phyloP scores from a whole-genome alignment of 805 yeast species.

The Lipomyces orientalis region DNA sequence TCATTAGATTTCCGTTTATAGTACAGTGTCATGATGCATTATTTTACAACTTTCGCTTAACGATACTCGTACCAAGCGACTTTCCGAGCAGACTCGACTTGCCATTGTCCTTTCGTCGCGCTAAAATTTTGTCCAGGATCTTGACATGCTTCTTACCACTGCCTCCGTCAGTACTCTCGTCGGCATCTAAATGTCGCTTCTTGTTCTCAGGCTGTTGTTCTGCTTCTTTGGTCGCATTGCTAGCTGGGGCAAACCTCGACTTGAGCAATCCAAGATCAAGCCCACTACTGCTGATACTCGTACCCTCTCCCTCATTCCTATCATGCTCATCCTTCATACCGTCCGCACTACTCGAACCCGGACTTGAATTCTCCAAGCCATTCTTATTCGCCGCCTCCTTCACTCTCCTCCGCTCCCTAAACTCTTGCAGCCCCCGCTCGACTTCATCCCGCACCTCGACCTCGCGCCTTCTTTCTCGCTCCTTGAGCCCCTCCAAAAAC shows the following conservation, averaged over 20 bases:
- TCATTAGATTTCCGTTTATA: neutral
- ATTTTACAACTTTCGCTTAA: neutral
- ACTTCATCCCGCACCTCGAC: slow-evolving; percentile 16
- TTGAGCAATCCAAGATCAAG: neutral
- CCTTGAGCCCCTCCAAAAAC: slow-evolving; percentile 25
- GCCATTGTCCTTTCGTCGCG: neutral
- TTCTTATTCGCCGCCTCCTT: neutral
- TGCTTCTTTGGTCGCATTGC: neutral
- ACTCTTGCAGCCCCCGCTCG: slow-evolving; percentile 17
- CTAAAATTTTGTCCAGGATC: slow-evolving; percentile 1
- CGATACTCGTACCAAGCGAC: neutral
- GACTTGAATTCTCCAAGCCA: neutral
- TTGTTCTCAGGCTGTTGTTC: neutral
- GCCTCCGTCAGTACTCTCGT: neutral
- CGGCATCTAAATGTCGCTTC: slow-evolving; percentile 6
- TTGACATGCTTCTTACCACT: neutral
- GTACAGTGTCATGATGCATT: neutral
- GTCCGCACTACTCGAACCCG: neutral
- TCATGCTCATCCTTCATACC: neutral
- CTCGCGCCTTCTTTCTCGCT: slow-evolving; percentile 18
- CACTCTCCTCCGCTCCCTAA: slow-evolving; percentile 13
- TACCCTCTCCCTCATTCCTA: neutral
- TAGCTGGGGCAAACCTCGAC: neutral
- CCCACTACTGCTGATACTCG: neutral
- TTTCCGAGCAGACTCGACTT: neutral